Evolutionary conservation across 78 protist species (phyloP).

Genomic region (Chrysochromulina parva): DNA sequence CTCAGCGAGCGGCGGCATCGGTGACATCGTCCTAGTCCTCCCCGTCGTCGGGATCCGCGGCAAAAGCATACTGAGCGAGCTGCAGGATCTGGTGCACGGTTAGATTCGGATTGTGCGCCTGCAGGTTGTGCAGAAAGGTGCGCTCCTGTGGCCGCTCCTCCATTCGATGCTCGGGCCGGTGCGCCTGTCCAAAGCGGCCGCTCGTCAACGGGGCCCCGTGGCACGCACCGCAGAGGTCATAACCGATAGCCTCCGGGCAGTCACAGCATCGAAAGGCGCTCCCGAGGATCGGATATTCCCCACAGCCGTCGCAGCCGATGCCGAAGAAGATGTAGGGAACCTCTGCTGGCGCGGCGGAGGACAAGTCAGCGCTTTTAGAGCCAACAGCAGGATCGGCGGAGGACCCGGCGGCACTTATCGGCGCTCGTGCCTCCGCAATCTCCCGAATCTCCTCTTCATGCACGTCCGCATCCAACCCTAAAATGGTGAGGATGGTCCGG

Average conservation of each 20-base stretch:
- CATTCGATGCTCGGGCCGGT: background rate
- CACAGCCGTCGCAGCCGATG: constrained; percentile 8
- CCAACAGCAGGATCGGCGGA: background rate
- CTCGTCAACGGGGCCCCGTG: background rate
- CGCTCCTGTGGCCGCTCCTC: background rate
- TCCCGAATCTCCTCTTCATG: background rate
- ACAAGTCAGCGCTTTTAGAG: background rate
- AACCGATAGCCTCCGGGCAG: background rate
- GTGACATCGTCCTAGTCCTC: too few species aligned
- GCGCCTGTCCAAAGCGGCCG: constrained; percentile 1
- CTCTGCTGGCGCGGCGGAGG: too few species aligned
- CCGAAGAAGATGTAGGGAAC: background rate
- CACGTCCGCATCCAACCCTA: too few species aligned
- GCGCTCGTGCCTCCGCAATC: background rate
- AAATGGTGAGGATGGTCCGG: too few species aligned
- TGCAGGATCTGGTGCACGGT: too few species aligned
- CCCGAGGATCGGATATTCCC: background rate
- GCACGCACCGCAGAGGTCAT: background rate
- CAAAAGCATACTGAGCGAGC: too few species aligned
- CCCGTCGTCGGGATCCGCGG: too few species aligned
- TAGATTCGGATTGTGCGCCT: background rate
- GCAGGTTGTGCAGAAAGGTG: background rate
- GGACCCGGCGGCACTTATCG: background rate
- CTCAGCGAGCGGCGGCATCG: too few species aligned
- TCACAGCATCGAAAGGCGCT: background rate